phyloP scores from a whole-genome alignment of 116 monocot genomes.

The Posidonia oceanica region DNA sequence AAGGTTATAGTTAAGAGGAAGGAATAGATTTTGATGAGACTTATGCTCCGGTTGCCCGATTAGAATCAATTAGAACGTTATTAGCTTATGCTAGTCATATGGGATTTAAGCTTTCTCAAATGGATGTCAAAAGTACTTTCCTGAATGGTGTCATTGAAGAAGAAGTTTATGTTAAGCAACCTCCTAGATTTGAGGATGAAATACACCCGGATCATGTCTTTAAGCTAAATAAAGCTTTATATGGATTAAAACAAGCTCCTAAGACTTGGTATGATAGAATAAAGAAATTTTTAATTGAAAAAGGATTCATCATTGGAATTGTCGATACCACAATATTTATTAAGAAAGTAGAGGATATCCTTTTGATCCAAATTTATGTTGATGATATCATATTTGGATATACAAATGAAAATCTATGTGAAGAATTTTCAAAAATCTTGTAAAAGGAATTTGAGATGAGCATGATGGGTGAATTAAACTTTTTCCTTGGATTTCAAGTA shows the following conservation, averaged over 20 bases:
- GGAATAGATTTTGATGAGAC: neutral
- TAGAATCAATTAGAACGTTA: too few species aligned
- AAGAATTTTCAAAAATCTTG: too few species aligned
- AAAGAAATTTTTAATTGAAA: neutral
- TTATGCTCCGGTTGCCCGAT: too few species aligned
- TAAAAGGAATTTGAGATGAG: too few species aligned
- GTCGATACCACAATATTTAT: neutral
- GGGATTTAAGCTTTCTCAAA: neutral
- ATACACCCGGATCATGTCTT: neutral
- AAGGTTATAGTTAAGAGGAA: too few species aligned
- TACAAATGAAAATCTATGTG: neutral
- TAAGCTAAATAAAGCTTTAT: neutral
- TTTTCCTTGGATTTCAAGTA: too few species aligned
- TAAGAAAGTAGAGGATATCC: too few species aligned
- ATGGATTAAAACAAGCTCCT: too few species aligned
- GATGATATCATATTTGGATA: neutral
- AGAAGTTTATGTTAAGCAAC: neutral
- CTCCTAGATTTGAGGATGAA: neutral
- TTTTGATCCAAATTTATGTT: too few species aligned
- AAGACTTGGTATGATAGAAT: too few species aligned
- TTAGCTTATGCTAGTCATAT: too few species aligned
- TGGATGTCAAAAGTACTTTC: neutral
- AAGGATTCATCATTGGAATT: neutral
- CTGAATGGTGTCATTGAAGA: neutral
- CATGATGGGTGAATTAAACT: neutral